A percentile compares a stretch with the other conserved stretches of the same genome.
These are phyloP conservation scores for Aureobasidium sp. DNA, from an alignment of 2,329 filamentous ascomycete genomes.

Conservation along the genomic window DNA sequence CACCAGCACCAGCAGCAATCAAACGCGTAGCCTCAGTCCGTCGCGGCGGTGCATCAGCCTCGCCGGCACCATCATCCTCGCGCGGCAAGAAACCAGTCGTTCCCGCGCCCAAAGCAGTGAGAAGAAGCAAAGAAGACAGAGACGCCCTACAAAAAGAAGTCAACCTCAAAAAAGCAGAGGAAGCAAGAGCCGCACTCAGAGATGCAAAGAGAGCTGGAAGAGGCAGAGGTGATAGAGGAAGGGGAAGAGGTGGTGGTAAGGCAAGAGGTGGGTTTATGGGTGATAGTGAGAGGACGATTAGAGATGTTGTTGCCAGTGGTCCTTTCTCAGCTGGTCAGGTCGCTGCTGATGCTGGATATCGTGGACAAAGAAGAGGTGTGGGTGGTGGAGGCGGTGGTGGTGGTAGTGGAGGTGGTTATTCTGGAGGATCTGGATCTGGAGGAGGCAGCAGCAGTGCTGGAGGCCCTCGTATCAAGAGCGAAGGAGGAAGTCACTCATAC, in stretches of 20 bases:
- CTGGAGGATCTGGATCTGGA: slow-evolving; percentile 5
- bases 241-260: slow-evolving; percentile 33
- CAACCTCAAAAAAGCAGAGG: slow-evolving; percentile 40
- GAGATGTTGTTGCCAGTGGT: slow-evolving; percentile 40
- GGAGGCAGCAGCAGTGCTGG: too few species aligned
- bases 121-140: slow-evolving; percentile 50
- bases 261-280: slow-evolving; percentile 50
- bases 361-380: slow-evolving; percentile 1
- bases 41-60: slow-evolving; percentile 16
- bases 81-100: slow-evolving; percentile 26
- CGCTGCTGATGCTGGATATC: slow-evolving; percentile 24
- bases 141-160: slow-evolving; percentile 44
- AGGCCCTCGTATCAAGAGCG: slow-evolving; percentile 37
- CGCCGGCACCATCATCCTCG: slow-evolving; percentile 20
- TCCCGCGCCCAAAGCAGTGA: slow-evolving; percentile 46
- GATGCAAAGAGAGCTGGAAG: slow-evolving; percentile 30
- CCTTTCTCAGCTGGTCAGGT: slow-evolving; percentile 44
- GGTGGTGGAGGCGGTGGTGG: slow-evolving; percentile 24
- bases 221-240: slow-evolving; percentile 33
- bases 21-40: slow-evolving; percentile 13
- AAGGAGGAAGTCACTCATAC: slow-evolving; percentile 27
- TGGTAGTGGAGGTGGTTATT: slow-evolving; percentile 26
- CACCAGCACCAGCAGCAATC: slow-evolving; percentile 3
- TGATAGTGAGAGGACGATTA: slow-evolving; percentile 30
- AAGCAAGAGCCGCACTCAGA: slow-evolving; percentile 31